Conservation (phyloP, 306 rosid species). For the Sechiopsis laciniata region DNA sequence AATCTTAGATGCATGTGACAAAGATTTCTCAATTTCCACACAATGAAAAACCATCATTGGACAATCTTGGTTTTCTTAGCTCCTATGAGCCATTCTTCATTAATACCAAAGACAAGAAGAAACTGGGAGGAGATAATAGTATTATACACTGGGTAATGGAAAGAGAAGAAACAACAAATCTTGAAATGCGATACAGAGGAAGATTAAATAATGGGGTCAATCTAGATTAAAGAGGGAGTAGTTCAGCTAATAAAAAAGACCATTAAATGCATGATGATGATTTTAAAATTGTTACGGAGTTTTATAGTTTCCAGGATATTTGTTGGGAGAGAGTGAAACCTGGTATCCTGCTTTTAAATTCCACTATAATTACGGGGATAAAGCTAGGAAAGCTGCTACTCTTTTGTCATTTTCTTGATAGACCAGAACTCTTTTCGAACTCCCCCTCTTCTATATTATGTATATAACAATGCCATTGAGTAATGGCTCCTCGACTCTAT, state of each 20-base stretch:
- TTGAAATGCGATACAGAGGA: not conserved
- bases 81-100: slow-evolving; percentile 7
- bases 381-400: slow-evolving; percentile 20
- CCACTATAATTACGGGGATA: slow-evolving; percentile 25
- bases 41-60: slow-evolving; percentile 7
- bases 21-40: not conserved
- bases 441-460: not conserved
- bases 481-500: not conserved
- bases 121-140: slow-evolving; percentile 10
- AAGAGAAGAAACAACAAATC: slow-evolving; percentile 7
- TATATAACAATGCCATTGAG: slow-evolving; percentile 11
- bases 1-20: slow-evolving; percentile 1
- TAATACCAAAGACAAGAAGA: not conserved
- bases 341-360: slow-evolving; percentile 22
- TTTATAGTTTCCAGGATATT: slow-evolving; percentile 22
- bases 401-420: slow-evolving; percentile 20
- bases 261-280: slow-evolving; percentile 8
- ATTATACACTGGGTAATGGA: not conserved
- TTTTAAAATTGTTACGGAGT: not conserved
- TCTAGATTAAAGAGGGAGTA: slow-evolving; percentile 18
- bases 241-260: slow-evolving; percentile 16
- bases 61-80: slow-evolving; percentile 9
- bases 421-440: not conserved
- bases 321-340: slow-evolving; percentile 24
- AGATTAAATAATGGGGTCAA: slow-evolving; percentile 21